Evolutionary conservation across 768 basidiomycete genomes (phyloP), one percentile per base, ranked within the genome.

Genomic region (Termitomyces sp.): DNA sequence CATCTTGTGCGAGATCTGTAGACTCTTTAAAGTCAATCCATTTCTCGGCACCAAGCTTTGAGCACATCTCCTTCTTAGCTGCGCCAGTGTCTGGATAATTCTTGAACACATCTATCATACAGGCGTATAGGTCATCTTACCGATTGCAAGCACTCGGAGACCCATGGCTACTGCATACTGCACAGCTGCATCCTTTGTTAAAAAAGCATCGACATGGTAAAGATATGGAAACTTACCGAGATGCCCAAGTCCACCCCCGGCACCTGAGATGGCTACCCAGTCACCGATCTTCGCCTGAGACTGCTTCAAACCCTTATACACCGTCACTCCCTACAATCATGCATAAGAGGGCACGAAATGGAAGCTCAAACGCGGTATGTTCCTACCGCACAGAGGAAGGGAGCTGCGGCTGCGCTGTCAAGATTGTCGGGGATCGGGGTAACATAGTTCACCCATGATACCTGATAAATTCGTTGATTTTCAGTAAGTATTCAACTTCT

Each of bases 81-180:
- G 72, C 81, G 26, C 90, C 89, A 7, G 88, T 88, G 66, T 94
- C 92, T 76, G 81, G 66, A 35, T 14, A 37, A 15, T 15, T 23
- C n/a, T 30, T 45, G n/a, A 41, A 33, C n/a, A 38, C 2, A 43
- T 3, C 17, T 40, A 12, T 14, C 21, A 0, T 5, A 6, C 9
- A 15, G 26, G 3, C 4, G 14, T 10, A 35, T 19, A n/a, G 11
- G 15, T 9, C 26, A 38, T 51, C 66, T 38, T 28, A 77, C 77
- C 77, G 30, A 78, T 77, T 2, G 76, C 77, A 37, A 78, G 43
- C 4, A 91, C 89, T 6, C 88, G 82, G 40, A 89, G 73, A 28
- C 90, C 90, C 80, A 89, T 86, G 1, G 81, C 80, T 17, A 75
- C 73, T 4, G 90, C 91, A 66, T 91, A 93, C 63, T 94, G 91